Percentiles rank a stretch among this genome's conserved stretches.
These are phyloP conservation scores for Fraxinus latifolia DNA, from an alignment of 305 asterid genomes.

Conservation along the genomic window DNA sequence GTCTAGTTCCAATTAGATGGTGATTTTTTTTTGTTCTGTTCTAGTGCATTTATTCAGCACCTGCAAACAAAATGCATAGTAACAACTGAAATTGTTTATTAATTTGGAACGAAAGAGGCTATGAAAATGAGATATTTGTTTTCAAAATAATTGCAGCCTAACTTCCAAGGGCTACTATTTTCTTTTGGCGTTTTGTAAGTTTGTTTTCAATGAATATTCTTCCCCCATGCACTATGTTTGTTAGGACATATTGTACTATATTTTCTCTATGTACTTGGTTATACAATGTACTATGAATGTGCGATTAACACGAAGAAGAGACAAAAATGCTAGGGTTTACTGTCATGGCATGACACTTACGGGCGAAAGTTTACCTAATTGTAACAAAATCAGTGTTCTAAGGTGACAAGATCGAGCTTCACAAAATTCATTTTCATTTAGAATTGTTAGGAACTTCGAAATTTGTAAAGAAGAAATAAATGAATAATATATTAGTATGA, in stretches of 20 bases:
- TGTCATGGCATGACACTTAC: not conserved
- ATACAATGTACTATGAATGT: not conserved
- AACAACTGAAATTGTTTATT: not conserved
- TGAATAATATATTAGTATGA: not conserved
- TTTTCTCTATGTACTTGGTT: not conserved
- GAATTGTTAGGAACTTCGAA: not conserved
- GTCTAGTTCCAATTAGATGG: constrained; percentile 25
- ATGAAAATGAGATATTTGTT: not conserved
- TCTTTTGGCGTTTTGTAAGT: not conserved
- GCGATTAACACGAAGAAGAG: not conserved
- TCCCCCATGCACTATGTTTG: not conserved
- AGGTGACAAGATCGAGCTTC: not conserved
- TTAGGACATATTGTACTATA: not conserved
- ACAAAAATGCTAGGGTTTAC: not conserved
- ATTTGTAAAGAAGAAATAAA: not conserved
- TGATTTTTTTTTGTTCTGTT: constrained; percentile 21
- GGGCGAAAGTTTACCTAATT: not conserved
- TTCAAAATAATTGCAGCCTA: not conserved
- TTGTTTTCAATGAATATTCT: not conserved
- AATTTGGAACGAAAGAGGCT: not conserved
- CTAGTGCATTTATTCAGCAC: constrained; percentile 8
- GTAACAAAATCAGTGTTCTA: not conserved
- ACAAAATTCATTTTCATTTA: not conserved
- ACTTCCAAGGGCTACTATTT: not conserved
- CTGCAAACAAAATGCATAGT: not conserved